Conservation (phyloP, 2,329 filamentous ascomycete genomes). For the Hypomyces perniciosus region DNA sequence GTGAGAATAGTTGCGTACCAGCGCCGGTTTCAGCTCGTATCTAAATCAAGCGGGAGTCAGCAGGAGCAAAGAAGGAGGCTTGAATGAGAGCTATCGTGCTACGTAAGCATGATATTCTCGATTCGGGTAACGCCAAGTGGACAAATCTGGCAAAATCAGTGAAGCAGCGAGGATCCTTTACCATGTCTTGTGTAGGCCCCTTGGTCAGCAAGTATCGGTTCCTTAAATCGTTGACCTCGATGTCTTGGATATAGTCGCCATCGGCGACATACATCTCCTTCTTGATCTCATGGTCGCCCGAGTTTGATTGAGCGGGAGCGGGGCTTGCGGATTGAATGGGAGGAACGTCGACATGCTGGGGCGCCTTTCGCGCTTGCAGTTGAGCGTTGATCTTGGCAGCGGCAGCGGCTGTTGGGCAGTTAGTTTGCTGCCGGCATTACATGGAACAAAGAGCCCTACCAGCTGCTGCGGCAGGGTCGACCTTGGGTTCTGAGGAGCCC, state of each 20-base stretch:
- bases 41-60: slow-evolving; percentile 93
- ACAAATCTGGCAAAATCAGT: slow-evolving; percentile 32
- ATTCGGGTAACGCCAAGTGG: slow-evolving; percentile 39
- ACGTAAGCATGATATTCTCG: slow-evolving; percentile 65
- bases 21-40: slow-evolving; percentile 99
- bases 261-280: slow-evolving; percentile 91
- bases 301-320: slow-evolving; percentile 35
- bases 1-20: slow-evolving; percentile 66
- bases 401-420: slow-evolving; percentile 60
- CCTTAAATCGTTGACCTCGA: slow-evolving; percentile 95
- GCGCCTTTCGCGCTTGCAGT: slow-evolving; percentile 78
- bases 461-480: slow-evolving; percentile 62
- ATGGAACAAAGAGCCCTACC: slow-evolving; percentile 44
- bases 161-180: slow-evolving; percentile 64
- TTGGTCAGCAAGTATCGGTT: slow-evolving; percentile 97
- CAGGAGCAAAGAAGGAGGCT: slow-evolving; percentile 75
- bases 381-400: slow-evolving; percentile 83
- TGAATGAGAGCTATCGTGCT: slow-evolving; percentile 57
- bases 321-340: slow-evolving; percentile 57
- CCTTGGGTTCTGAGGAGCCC: slow-evolving; percentile 38
- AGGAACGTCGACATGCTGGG: slow-evolving; percentile 85
- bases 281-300: slow-evolving; percentile 55
- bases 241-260: slow-evolving; percentile 97
- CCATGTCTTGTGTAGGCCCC: slow-evolving; percentile 97
- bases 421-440: slow-evolving; percentile 5